Conservation (phyloP, 108 stramenopile species). For the Schizochytrium sp. region DNA sequence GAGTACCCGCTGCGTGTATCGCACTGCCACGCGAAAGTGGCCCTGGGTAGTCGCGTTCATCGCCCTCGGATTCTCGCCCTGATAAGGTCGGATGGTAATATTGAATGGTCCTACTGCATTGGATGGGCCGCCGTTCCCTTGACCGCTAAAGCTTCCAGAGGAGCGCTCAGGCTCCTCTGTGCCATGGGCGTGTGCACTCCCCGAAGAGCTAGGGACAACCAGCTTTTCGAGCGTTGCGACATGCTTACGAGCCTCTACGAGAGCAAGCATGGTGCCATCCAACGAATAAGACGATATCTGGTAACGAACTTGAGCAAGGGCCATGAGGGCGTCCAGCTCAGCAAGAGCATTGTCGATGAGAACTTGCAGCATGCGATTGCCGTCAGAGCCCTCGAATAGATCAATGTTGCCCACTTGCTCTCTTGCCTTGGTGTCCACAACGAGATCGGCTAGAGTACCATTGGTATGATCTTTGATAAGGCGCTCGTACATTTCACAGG, state of each 20-base stretch:
- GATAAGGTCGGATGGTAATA: neutral
- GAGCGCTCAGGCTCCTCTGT: neutral
- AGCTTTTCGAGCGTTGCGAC: neutral
- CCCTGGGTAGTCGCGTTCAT: neutral
- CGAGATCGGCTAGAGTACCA: neutral
- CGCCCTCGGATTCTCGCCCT: neutral
- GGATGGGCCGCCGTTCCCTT: neutral
- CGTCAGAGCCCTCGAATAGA: neutral
- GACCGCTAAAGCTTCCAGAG: neutral
- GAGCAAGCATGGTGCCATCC: neutral
- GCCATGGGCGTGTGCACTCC: neutral
- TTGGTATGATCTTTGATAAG: neutral
- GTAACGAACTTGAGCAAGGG: neutral
- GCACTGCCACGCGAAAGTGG: neutral
- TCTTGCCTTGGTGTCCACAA: neutral
- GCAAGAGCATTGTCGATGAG: neutral
- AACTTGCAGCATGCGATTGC: neutral
- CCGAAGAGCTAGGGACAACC: neutral
- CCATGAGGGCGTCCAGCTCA: neutral
- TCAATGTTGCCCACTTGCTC: neutral
- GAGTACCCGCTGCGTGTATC: neutral
- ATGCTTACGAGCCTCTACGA: neutral
- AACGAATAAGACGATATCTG: neutral
- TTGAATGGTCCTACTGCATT: neutral
- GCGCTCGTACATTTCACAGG: neutral